A percentile compares a stretch with the other conserved stretches of the same genome.
These are phyloP conservation scores for Geotrichum aggregatum DNA, from an alignment of 1,139 yeast genomes.

Conservation along the genomic window DNA sequence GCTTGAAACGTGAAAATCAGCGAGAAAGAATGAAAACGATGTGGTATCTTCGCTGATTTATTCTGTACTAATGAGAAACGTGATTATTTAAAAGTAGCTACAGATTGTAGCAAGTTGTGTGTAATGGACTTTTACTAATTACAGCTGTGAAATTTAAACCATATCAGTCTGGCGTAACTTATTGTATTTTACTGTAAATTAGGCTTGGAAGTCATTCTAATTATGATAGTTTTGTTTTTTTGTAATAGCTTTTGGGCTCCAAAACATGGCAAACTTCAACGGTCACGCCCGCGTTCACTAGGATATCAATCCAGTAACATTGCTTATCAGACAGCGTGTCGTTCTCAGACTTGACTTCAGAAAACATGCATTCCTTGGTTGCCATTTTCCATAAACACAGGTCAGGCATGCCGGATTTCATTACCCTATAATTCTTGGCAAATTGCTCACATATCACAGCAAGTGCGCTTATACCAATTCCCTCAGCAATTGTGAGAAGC, in stretches of 20 bases:
- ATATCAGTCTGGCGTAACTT: too few relatives aligned
- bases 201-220: too few relatives aligned
- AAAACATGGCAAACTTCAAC: slow-evolving; percentile 39
- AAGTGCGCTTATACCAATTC: slow-evolving; percentile 31
- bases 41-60: background rate
- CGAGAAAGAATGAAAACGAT: background rate
- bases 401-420: slow-evolving; percentile 40
- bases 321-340: slow-evolving; percentile 41
- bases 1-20: background rate
- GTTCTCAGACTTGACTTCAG: slow-evolving; percentile 39
- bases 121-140: too few relatives aligned
- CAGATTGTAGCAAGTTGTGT: too few relatives aligned
- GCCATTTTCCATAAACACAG: slow-evolving; percentile 36
- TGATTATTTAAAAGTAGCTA: background rate
- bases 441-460: slow-evolving; percentile 31
- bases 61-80: background rate
- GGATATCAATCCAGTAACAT: slow-evolving; percentile 39
- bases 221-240: slow-evolving; percentile 20
- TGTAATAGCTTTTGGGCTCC: slow-evolving; percentile 21
- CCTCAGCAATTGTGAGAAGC: slow-evolving; percentile 31
- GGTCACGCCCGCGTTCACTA: slow-evolving; percentile 31
- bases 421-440: slow-evolving; percentile 33
- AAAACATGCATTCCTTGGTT: slow-evolving; percentile 17
- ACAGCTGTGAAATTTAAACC: too few relatives aligned
- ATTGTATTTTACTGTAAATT: too few relatives aligned